Evolutionary conservation across 2,329 filamentous ascomycete species (phyloP).

Genomic region (Proliferodiscus dingleyae): DNA sequence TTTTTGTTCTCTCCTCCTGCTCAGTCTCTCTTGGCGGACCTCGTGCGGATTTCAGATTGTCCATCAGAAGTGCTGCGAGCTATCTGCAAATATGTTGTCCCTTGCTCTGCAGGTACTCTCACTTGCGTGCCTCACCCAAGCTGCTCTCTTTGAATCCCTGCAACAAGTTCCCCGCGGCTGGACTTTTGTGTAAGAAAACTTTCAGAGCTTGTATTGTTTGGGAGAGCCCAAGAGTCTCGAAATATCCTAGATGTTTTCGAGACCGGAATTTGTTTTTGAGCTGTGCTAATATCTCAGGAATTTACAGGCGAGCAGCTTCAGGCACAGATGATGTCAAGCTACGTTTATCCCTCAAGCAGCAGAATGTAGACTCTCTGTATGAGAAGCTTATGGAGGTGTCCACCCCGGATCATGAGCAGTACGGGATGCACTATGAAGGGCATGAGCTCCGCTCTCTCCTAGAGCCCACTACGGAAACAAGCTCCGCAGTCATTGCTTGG

Average conservation of each 20-base stretch:
- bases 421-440: constrained; percentile 44
- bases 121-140: constrained; percentile 6
- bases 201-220: too few species aligned
- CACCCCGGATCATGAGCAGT: constrained; percentile 41
- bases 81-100: constrained; percentile 12
- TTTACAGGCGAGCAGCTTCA: constrained; percentile 12
- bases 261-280: too few species aligned
- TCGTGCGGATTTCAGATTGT: too few species aligned
- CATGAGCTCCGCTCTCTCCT: constrained; percentile 41
- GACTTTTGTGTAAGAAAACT: too few species aligned
- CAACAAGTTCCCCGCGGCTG: constrained; percentile 17
- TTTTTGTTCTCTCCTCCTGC: background rate
- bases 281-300: too few species aligned
- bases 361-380: constrained; percentile 20
- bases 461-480: constrained; percentile 34
- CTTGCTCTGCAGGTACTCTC: constrained; percentile 14
- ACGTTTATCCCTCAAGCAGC: constrained; percentile 19
- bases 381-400: constrained; percentile 33
- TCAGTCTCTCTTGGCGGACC: constrained; percentile 2
- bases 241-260: too few species aligned
- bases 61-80: too few species aligned
- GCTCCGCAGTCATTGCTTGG: constrained; percentile 37
- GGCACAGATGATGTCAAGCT: constrained; percentile 14
- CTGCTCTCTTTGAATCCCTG: constrained; percentile 15
- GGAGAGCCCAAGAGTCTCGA: too few species aligned